Evolutionary conservation across 306 rosid genomes (phyloP), one percentile per base, ranked within the genome.

Genomic region (Pterocarpus santalinus): DNA sequence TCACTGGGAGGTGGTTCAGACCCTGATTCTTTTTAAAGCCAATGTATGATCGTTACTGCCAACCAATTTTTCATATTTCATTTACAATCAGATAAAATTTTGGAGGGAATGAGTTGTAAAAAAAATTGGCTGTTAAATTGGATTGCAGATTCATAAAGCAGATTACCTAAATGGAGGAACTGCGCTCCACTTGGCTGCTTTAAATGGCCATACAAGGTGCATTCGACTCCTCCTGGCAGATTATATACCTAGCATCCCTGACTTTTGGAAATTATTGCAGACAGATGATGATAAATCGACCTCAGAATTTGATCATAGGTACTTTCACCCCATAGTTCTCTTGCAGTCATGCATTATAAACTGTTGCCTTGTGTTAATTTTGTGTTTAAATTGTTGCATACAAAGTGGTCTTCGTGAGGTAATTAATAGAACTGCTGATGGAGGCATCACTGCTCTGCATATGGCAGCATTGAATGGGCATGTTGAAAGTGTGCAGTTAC

Each of bases 391-490:
- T 64, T 81, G 85, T 72, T 82, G 81, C 41, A 57, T 69, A 22
- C 60, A 67, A 63, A 95, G 99, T 71, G 90, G 90, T 65, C 89
- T 95, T 69, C 79, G 62, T 39, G 89, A 88, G 88, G 82, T 88
- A n/a, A 86, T 95, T 72, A 90, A 90, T 85, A 86, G 70, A 84
- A 89, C 93, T 32, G 85, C 99, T 56, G 99, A 95, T 88, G 99
- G 99, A 87, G 97, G 99, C 81, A 90, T 93, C 80, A 93, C 98
- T 81, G 96, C 99, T 43, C 85, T 95, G 85, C 99, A 95, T 88
- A 93, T 95, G 99, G 97, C 99, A 15, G 90, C 99, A 73, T 78
- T 95, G 82, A 95, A 95, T 68, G 99, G 96, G 51, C 98, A 95
- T 85, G 86, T 87, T 84, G 98, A 89, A 85, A 91, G 89, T 72